Conservation (phyloP, 192 early-diverging fungal species). For the Entophlyctis luteolus region DNA sequence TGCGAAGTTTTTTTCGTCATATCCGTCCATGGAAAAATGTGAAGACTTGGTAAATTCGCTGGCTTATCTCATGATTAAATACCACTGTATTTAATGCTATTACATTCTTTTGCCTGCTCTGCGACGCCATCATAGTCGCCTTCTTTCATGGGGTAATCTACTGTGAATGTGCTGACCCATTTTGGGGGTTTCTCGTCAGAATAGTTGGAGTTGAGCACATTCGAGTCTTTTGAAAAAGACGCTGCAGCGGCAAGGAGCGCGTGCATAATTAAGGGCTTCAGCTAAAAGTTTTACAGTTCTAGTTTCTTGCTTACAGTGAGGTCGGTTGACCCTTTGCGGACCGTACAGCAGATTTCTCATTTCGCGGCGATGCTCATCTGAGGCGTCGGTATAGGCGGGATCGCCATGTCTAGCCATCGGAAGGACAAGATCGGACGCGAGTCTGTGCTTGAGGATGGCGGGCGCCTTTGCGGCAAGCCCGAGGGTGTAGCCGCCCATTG, state of each 20-base stretch:
- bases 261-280: too few species aligned
- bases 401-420: conserved; percentile 4
- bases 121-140: not conserved
- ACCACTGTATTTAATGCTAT: not conserved
- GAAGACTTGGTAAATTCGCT: conserved; percentile 1
- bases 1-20: not conserved
- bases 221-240: not conserved
- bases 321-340: not conserved
- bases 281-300: too few species aligned
- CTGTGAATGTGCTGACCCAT: conserved; percentile 2
- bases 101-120: conserved; percentile 10
- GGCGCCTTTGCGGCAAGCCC: conserved; percentile 14
- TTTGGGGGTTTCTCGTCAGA: conserved; percentile 9
- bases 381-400: not conserved
- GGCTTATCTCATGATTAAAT: not conserved
- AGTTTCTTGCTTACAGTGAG: not conserved
- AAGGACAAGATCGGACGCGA: not conserved
- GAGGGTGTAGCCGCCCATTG: conserved; percentile 22
- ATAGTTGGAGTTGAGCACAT: conserved; percentile 4
- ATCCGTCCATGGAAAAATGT: not conserved
- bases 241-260: too few species aligned
- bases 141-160: conserved; percentile 2
- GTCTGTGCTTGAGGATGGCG: conserved; percentile 7
- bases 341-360: conserved; percentile 5
- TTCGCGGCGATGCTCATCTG: not conserved